Conservation (phyloP, 202 grass and related monocot genomes). For the Dendrocalamus latiflorus region DNA sequence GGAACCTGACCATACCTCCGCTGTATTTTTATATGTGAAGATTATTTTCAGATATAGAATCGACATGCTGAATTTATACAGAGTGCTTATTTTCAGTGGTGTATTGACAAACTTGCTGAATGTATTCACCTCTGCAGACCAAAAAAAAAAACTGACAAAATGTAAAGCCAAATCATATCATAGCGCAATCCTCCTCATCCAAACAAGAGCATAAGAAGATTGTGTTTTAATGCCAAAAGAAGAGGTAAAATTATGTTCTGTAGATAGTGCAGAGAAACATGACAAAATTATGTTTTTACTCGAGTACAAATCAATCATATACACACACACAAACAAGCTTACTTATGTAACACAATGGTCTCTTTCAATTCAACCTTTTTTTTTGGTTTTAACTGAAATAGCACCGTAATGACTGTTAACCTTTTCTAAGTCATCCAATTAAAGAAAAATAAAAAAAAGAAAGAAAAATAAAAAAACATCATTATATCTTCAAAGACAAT, state of each 20-base stretch:
- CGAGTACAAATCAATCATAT: neutral
- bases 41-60: neutral
- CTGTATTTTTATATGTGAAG: neutral
- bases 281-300: neutral
- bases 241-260: too few relatives aligned
- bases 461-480: too few relatives aligned
- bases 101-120: neutral
- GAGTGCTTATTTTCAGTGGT: neutral
- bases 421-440: too few relatives aligned
- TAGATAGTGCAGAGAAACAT: neutral
- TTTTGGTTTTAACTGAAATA: too few relatives aligned
- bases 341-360: too few relatives aligned
- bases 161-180: neutral
- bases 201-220: too few relatives aligned
- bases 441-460: too few relatives aligned
- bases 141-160: neutral
- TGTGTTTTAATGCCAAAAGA: neutral
- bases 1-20: constrained; percentile 28
- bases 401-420: too few relatives aligned
- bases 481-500: too few relatives aligned
- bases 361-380: too few relatives aligned
- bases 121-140: neutral
- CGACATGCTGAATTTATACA: neutral
- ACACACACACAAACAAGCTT: neutral
- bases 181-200: too few relatives aligned